These are phyloP conservation scores for Fusarium nygamai DNA, from an alignment of 2,329 filamentous ascomycete species.

Conservation along the genomic window DNA sequence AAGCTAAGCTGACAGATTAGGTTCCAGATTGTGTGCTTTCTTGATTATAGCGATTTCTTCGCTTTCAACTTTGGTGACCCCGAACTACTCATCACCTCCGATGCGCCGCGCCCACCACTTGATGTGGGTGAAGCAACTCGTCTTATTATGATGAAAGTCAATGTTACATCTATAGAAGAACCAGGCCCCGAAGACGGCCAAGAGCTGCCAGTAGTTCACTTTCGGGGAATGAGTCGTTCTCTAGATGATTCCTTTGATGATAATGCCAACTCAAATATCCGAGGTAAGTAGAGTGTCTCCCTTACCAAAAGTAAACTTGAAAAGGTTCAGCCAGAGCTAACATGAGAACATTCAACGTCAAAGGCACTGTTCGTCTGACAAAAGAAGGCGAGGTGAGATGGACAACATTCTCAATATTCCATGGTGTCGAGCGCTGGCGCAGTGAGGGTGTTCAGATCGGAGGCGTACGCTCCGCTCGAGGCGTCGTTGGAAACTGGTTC, in stretches of 20 bases:
- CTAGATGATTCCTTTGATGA: constrained; percentile 74
- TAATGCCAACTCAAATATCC: constrained; percentile 73
- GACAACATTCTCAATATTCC: constrained; percentile 73
- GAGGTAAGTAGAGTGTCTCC: constrained; percentile 59
- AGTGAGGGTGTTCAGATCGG: constrained; percentile 81
- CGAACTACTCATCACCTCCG: constrained; percentile 51
- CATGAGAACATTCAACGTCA: constrained; percentile 37
- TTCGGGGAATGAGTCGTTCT: constrained; percentile 69
- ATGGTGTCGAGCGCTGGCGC: constrained; percentile 77
- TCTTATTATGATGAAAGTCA: constrained; percentile 74
- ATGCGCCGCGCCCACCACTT: constrained; percentile 62
- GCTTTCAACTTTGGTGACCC: constrained; percentile 72
- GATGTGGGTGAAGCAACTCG: constrained; percentile 73
- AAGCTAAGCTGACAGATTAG: constrained; percentile 27
- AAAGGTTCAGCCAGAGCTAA: constrained; percentile 17
- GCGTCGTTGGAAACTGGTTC: constrained; percentile 81
- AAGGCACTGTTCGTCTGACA: constrained; percentile 72
- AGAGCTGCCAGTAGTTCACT: constrained; percentile 72
- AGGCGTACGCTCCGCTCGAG: constrained; percentile 70
- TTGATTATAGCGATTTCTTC: constrained; percentile 78
- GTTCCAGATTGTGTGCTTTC: constrained; percentile 56
- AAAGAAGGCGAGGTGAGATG: constrained; percentile 77
- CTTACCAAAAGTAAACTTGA: background rate
- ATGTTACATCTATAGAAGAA: constrained; percentile 68
- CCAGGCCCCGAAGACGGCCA: constrained; percentile 68